These are phyloP conservation scores for Hanseniaspora meyeri DNA, from an alignment of 805 yeast genomes.

Conservation along the genomic window DNA sequence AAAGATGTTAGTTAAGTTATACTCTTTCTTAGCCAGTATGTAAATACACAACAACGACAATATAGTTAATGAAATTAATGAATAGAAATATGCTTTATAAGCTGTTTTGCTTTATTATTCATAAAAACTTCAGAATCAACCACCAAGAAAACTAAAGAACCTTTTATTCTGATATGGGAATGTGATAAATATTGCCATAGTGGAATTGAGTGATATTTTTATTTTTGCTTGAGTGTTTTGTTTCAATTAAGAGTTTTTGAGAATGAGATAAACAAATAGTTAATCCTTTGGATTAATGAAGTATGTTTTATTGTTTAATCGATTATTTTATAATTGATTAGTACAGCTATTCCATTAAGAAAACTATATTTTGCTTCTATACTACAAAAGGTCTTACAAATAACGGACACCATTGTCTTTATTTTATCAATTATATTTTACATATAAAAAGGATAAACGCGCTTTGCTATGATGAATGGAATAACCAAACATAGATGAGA, in stretches of 20 bases:
- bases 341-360: background rate
- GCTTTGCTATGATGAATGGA: constrained; percentile 8
- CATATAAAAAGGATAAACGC: constrained; percentile 12
- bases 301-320: background rate
- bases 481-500: constrained; percentile 8
- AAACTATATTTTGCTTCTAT: constrained; percentile 7
- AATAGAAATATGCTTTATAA: background rate
- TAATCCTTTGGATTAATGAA: background rate
- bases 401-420: background rate
- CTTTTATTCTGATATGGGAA: too few species aligned
- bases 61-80: constrained; percentile 1
- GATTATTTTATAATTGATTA: background rate
- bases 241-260: background rate
- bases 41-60: constrained; percentile 24
- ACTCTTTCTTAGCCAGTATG: constrained; percentile 99
- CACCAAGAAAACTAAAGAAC: too few species aligned
- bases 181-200: too few species aligned
- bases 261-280: background rate
- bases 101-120: background rate
- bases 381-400: background rate
- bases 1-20: constrained; percentile 92
- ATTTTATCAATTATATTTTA: constrained; percentile 2
- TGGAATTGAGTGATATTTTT: background rate
- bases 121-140: background rate
- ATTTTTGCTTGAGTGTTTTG: background rate